Conservation (phyloP, 1,284 basidiomycete species). For the Rhizoctonia solani region DNA sequence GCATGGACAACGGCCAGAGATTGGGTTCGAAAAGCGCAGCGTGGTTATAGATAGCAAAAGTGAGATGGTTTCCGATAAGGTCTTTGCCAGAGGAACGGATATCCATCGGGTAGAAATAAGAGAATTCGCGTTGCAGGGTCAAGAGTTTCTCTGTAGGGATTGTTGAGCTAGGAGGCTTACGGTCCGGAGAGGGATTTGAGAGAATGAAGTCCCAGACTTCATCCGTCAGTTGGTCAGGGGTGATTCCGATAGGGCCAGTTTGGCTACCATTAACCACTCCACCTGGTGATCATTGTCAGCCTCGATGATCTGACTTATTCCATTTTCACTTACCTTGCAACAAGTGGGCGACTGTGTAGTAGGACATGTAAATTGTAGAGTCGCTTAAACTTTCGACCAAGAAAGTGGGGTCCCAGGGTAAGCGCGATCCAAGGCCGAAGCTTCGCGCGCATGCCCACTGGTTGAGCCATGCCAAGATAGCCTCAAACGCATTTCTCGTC, state of each 20-base stretch:
- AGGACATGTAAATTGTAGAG: slow-evolving; percentile 99
- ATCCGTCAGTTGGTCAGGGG: slow-evolving; percentile 92
- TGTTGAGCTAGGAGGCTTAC: slow-evolving; percentile 62
- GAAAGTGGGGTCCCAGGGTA: slow-evolving; percentile 98
- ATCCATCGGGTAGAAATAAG: slow-evolving; percentile 99
- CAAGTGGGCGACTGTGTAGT: slow-evolving; percentile 93
- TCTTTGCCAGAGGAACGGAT: slow-evolving; percentile 99
- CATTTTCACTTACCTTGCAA: slow-evolving; percentile 68
- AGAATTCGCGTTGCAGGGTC: slow-evolving; percentile 86
- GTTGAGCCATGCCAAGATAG: slow-evolving; percentile 92
- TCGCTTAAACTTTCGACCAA: slow-evolving; percentile 96
- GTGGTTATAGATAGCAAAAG: slow-evolving; percentile 95
- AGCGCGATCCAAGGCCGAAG: slow-evolving; percentile 93
- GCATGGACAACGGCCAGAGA: slow-evolving; percentile 91
- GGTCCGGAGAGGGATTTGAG: slow-evolving; percentile 73
- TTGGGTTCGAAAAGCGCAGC: slow-evolving; percentile 92
- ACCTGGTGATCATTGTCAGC: slow-evolving; percentile 48
- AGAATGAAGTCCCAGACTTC: slow-evolving; percentile 97
- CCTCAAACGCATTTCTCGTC: slow-evolving; percentile 91
- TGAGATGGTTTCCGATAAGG: slow-evolving; percentile 94
- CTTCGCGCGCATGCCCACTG: slow-evolving; percentile 99
- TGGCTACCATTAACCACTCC: slow-evolving; percentile 77
- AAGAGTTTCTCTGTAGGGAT: slow-evolving; percentile 80
- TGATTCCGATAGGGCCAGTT: slow-evolving; percentile 84
- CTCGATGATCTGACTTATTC: slow-evolving; percentile 8